Conservation (phyloP, 2,329 filamentous ascomycete species). For the Epichloe festucae region DNA sequence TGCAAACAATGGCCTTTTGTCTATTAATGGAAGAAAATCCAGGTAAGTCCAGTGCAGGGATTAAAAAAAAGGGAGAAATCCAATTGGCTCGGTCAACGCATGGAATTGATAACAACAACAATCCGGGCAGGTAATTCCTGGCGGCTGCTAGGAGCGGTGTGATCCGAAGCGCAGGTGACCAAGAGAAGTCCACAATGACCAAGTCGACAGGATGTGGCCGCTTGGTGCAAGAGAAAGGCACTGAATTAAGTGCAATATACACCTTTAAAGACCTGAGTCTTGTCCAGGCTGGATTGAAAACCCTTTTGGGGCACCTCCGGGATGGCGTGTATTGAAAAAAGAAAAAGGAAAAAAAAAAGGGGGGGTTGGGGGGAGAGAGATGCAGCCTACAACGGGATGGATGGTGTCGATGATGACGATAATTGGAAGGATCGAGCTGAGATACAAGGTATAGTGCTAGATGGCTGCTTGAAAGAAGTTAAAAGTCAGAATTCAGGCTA, state of each 20-base stretch:
- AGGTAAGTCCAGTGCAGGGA: background rate
- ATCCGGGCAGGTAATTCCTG: background rate
- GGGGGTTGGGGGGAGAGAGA: background rate
- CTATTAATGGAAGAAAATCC: background rate
- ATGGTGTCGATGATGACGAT: background rate
- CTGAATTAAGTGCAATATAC: slow-evolving; percentile 6
- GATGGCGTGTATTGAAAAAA: background rate
- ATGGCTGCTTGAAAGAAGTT: background rate
- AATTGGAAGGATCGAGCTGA: background rate
- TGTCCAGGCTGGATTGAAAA: background rate
- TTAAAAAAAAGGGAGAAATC: background rate
- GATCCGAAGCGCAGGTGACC: slow-evolving; percentile 5
- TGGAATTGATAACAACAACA: slow-evolving; percentile 1
- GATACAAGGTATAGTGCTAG: background rate
- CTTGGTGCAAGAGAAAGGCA: slow-evolving; percentile 1
- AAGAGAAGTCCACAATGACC: slow-evolving; percentile 2
- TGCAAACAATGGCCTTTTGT: background rate
- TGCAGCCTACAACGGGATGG: background rate
- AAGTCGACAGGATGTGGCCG: slow-evolving; percentile 2
- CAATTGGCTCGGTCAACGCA: slow-evolving; percentile 2
- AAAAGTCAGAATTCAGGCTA: background rate
- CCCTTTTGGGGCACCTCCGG: background rate
- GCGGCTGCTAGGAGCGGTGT: slow-evolving; percentile 6
- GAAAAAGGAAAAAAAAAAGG: background rate
- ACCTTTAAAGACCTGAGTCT: slow-evolving; percentile 3